These are phyloP conservation scores for Fusarium sp. DNA, from an alignment of 2,329 filamentous ascomycete genomes.

Conservation along the genomic window DNA sequence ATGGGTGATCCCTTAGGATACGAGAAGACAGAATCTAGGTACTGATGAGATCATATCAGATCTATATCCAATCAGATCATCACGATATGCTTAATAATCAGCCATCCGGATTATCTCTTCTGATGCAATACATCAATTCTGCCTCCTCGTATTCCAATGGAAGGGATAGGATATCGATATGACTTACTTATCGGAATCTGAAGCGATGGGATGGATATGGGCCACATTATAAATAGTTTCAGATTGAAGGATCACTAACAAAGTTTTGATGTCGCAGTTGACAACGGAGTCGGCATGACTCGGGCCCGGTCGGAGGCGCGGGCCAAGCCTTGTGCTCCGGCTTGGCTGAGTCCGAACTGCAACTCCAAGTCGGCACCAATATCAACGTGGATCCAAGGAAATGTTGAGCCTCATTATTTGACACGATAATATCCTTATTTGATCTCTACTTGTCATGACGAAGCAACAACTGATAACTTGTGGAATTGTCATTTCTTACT, in stretches of 20 bases:
- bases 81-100: too few species aligned
- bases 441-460: neutral
- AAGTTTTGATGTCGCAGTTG: neutral
- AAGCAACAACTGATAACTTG: neutral
- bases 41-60: too few species aligned
- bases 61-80: too few species aligned
- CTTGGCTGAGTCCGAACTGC: neutral
- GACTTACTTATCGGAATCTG: neutral
- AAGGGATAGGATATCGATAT: neutral
- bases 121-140: too few species aligned
- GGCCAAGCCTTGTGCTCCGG: neutral
- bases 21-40: too few species aligned
- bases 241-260: neutral
- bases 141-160: too few species aligned
- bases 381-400: neutral
- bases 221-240: neutral
- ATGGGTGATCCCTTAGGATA: neutral
- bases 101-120: too few species aligned
- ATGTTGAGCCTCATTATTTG: neutral
- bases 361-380: neutral
- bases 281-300: constrained; percentile 2
- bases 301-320: neutral
- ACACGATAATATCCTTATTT: neutral
- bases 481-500: neutral
- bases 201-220: neutral